Base-by-base conservation (phyloP, 305 asterid genomes). In the Solanum hybrid region DNA sequence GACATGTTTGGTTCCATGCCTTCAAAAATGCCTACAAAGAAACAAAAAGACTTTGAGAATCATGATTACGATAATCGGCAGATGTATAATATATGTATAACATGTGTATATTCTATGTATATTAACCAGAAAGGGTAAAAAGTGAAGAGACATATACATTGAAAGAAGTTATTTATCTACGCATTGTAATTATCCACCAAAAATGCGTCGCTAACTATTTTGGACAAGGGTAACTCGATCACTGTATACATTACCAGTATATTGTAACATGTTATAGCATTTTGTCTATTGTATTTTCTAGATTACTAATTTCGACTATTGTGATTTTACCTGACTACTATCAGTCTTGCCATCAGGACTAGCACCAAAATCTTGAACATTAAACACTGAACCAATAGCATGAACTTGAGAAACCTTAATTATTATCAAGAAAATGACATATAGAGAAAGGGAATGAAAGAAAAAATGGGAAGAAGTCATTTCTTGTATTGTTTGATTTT, bases 1-100 rank as follows among this genome's bases (percentile, higher is more conserved):
- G 40, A 78, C 94, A 92, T 24, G 94, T 92, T 86, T 71, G 88
- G 8, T 42, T 72, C 95, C 95, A 94, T 69, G 93, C 87, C 35
- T 87, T 26, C 88, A 24, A 42, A 31, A 94, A 88, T 5, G 91
- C 93, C 95, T 92, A 88, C 77, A 32, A 78, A 78, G 4, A 36
- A 78, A 78, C 56, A 45, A 56, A 80, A 80, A 24, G 34, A 79
- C 10, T 11, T 19, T 12, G 34, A 24, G 22, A 31, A 32, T 31
- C 22, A 7, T 32, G 26, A 6, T 3, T 3, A 29, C n/a, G 4
- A 75, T 75, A 24, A 69, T 24, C 17, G 32, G 2, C 76, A 12
- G 17, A 72, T 35, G 9, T 78, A 35, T 77, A 77, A 77, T 34
- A 9, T 9, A 19, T 29, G 36, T 15, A 35, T 77, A 34, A 34